Evolutionary conservation across 2,329 filamentous ascomycete species (phyloP).

Genomic region (Aspergillus sp.): DNA sequence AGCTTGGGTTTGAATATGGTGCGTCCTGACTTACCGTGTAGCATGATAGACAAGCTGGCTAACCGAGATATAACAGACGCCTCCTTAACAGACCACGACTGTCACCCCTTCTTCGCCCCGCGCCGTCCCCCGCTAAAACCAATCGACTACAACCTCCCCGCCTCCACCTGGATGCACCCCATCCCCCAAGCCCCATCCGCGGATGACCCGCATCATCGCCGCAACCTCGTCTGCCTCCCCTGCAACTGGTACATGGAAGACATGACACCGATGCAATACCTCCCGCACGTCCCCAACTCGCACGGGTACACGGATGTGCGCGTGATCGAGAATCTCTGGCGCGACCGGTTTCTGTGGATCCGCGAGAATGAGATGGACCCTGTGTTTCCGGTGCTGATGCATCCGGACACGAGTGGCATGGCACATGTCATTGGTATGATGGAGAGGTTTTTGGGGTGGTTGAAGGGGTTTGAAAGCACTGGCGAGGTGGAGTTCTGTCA

Average conservation of each 20-base stretch:
- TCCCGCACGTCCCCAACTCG: constrained; percentile 41
- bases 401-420: constrained; percentile 54
- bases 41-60: too few species aligned
- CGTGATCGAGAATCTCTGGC: constrained; percentile 54
- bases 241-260: constrained; percentile 42
- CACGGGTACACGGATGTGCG: constrained; percentile 52
- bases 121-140: constrained; percentile 27
- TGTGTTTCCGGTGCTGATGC: constrained; percentile 47
- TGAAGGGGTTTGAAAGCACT: constrained; percentile 31
- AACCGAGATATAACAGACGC: constrained; percentile 20
- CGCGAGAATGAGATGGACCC: constrained; percentile 34
- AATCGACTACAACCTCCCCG: constrained; percentile 37
- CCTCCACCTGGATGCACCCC: constrained; percentile 40
- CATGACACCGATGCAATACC: constrained; percentile 40
- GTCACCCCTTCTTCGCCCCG: constrained; percentile 34
- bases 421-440: constrained; percentile 54
- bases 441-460: constrained; percentile 44
- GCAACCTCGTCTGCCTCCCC: constrained; percentile 35
- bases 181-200: constrained; percentile 18
- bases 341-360: constrained; percentile 52
- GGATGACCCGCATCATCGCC: constrained; percentile 11
- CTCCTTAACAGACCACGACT: constrained; percentile 37
- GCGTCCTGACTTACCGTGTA: not conserved
- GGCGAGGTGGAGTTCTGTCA: constrained; percentile 26
- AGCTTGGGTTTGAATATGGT: constrained; percentile 37